phyloP scores from a whole-genome alignment of 2,329 filamentous ascomycete species.

The Alternaria gansuensis region DNA sequence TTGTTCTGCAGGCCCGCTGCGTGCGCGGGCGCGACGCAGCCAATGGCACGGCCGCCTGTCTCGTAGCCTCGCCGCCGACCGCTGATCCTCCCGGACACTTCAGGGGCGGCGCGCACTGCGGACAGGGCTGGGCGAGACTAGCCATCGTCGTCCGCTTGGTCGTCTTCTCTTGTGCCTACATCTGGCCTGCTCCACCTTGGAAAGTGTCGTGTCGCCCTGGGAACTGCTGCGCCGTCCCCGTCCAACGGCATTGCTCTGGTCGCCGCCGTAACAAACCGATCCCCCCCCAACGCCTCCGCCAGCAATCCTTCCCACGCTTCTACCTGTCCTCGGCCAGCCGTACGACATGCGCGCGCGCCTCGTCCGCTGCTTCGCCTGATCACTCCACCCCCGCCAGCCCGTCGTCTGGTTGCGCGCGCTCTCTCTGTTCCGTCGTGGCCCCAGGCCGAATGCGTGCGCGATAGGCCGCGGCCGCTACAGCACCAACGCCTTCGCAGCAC shows the following conservation, averaged over 20 bases:
- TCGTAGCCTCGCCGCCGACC: conserved; percentile 15
- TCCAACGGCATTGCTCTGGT: conserved; percentile 1
- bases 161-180: conserved; percentile 13
- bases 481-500: conserved; percentile 32
- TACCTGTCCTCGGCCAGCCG: conserved; percentile 4
- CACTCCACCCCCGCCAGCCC: conserved; percentile 14
- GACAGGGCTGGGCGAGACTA: conserved; percentile 10
- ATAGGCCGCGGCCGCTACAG: conserved; percentile 36
- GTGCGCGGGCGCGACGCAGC: conserved; percentile 21
- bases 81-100: conserved; percentile 25
- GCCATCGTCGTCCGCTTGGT: conserved; percentile 15
- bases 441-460: conserved; percentile 48
- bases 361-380: conserved; percentile 16
- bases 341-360: conserved; percentile 29
- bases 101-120: conserved; percentile 25
- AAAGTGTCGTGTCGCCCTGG: conserved; percentile 8
- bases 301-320: conserved; percentile 8
- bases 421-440: conserved; percentile 13
- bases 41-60: conserved; percentile 17
- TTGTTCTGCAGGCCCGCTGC: conserved; percentile 13
- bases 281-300: conserved; percentile 11
- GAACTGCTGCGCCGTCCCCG: conserved; percentile 12
- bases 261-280: conserved; percentile 1
- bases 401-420: conserved; percentile 15
- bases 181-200: conserved; percentile 10